These are phyloP conservation scores for Pseudogymnoascus verrucosus DNA, from an alignment of 2,329 filamentous ascomycete genomes.

Conservation along the genomic window DNA sequence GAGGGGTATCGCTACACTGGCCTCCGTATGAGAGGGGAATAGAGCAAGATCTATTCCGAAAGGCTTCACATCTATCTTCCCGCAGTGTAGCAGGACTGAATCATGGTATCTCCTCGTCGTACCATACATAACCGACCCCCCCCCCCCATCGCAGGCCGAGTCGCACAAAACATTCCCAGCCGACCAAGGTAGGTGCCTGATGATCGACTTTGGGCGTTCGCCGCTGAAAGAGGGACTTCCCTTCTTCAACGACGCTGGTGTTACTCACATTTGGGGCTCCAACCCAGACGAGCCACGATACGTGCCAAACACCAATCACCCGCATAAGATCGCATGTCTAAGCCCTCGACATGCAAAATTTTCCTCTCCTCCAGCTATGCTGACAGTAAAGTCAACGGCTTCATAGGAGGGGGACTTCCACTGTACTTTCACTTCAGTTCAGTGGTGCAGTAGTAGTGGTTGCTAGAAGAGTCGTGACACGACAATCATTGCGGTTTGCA, in stretches of 20 bases:
- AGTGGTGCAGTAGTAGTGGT: background rate
- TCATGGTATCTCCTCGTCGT: background rate
- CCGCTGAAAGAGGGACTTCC: background rate
- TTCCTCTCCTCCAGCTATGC: background rate
- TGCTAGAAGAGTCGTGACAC: background rate
- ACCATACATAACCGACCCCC: background rate
- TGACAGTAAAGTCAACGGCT: background rate
- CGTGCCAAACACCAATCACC: background rate
- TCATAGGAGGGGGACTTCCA: background rate
- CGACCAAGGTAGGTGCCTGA: background rate
- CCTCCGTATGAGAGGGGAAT: background rate
- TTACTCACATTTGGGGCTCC: background rate
- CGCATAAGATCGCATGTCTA: background rate
- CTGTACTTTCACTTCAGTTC: background rate
- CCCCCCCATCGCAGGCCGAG: background rate
- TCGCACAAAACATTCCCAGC: background rate
- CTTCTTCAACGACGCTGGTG: background rate
- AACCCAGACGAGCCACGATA: background rate
- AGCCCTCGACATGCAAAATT: background rate
- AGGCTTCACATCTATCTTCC: background rate
- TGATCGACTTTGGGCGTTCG: background rate
- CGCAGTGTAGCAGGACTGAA: background rate
- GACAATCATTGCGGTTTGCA: background rate
- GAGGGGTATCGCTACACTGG: background rate
- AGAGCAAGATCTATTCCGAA: background rate